A percentile compares a stretch with the other conserved stretches of the same genome.
Evolutionary conservation across 2,329 filamentous ascomycete species (phyloP).

Genomic region (Trichoderma sp.): DNA sequence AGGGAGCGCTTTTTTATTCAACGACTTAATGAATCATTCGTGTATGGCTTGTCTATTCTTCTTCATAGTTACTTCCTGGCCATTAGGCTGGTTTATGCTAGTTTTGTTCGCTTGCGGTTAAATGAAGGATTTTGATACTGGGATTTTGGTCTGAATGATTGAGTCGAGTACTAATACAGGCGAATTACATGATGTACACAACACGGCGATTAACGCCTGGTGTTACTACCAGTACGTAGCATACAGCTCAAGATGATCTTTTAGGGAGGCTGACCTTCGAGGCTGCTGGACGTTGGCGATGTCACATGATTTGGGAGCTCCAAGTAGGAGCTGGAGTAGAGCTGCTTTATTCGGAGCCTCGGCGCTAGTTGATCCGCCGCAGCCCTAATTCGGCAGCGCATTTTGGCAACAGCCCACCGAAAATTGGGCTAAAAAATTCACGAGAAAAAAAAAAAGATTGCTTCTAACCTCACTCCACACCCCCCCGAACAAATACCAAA

Average conservation of each 20-base stretch:
- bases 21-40: slow-evolving; percentile 20
- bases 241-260: not conserved
- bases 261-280: not conserved
- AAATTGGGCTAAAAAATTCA: slow-evolving; percentile 24
- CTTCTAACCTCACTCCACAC: slow-evolving; percentile 13
- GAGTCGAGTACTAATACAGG: not conserved
- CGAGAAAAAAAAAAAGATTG: slow-evolving; percentile 6
- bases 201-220: not conserved
- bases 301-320: not conserved
- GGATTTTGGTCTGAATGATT: not conserved
- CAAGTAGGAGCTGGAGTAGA: not conserved
- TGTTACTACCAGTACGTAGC: too few species aligned
- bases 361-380: slow-evolving; percentile 24
- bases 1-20: slow-evolving; percentile 9
- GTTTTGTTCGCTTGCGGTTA: slow-evolving; percentile 13
- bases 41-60: slow-evolving; percentile 18
- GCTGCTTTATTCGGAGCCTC: not conserved
- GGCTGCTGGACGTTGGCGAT: not conserved
- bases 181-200: too few species aligned
- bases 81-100: slow-evolving; percentile 17
- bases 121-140: slow-evolving; percentile 16
- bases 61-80: slow-evolving; percentile 12
- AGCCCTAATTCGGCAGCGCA: slow-evolving; percentile 35
- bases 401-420: slow-evolving; percentile 28
- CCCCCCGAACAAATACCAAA: slow-evolving; percentile 25